Evolutionary conservation across 148 eudicot genomes (phyloP).

Genomic region (Nyssa sinensis): DNA sequence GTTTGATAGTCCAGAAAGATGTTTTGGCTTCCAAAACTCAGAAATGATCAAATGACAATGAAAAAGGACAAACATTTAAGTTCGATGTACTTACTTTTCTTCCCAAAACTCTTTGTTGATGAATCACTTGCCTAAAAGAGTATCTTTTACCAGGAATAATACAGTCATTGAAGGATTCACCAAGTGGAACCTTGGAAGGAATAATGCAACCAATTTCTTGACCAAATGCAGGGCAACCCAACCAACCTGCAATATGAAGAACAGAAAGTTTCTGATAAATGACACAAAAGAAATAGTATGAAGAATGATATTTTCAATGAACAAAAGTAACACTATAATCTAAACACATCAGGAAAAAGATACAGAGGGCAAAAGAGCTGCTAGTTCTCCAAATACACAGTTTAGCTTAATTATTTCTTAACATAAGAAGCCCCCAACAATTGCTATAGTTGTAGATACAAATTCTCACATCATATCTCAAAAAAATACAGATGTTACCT

Average conservation of each 20-base stretch:
- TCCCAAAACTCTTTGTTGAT: constrained; percentile 58
- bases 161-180: constrained; percentile 62
- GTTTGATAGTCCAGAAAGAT: neutral
- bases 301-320: too few species aligned
- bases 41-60: constrained; percentile 12
- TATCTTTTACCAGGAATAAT: constrained; percentile 86
- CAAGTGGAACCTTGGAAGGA: constrained; percentile 95
- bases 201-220: constrained; percentile 64
- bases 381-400: too few species aligned
- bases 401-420: too few species aligned
- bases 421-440: too few species aligned
- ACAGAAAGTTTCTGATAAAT: neutral
- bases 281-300: too few species aligned
- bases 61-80: neutral
- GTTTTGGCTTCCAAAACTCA: neutral
- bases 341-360: neutral
- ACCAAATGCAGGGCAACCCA: constrained; percentile 82
- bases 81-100: constrained; percentile 53
- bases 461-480: too few species aligned
- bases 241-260: constrained; percentile 65
- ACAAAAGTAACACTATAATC: too few species aligned
- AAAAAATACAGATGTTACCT: too few species aligned
- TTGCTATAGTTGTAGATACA: too few species aligned
- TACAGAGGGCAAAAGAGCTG: neutral
- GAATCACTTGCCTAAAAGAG: constrained; percentile 79